Conservation (phyloP, 768 basidiomycete genomes). For the Mycena sanguinolenta region DNA sequence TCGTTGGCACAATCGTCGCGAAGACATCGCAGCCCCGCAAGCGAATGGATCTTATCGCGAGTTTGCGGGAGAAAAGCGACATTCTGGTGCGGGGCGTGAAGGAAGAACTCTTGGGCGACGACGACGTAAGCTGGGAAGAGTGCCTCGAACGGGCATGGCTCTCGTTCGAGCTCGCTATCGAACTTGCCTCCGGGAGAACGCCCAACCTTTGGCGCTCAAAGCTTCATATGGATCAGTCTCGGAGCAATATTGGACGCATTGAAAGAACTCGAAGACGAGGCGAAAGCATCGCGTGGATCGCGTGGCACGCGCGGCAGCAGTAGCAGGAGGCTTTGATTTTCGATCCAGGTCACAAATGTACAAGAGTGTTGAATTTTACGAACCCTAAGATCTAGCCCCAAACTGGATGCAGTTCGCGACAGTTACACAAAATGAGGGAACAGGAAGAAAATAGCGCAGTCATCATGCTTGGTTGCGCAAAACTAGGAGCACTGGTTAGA, state of each 20-base stretch:
- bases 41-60: conserved; percentile 66
- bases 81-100: conserved; percentile 64
- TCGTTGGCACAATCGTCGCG: conserved; percentile 76
- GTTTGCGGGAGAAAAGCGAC: conserved; percentile 68
- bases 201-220: conserved; percentile 67
- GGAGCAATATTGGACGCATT: conserved; percentile 69
- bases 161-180: conserved; percentile 63
- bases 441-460: conserved; percentile 9
- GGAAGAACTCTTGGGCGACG: conserved; percentile 65
- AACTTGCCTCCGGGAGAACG: conserved; percentile 52
- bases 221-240: conserved; percentile 73
- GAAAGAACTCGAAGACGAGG: conserved; percentile 58
- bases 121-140: conserved; percentile 53
- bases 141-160: conserved; percentile 66
- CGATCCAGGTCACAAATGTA: conserved; percentile 25
- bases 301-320: conserved; percentile 30
- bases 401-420: conserved; percentile 6
- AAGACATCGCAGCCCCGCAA: conserved; percentile 70
- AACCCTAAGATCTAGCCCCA: conserved; percentile 19
- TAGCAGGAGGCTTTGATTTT: conserved; percentile 34
- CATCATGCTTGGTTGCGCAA: conserved; percentile 79
- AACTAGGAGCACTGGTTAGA: conserved; percentile 62
- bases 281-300: conserved; percentile 31
- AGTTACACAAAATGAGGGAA: conserved; percentile 22
- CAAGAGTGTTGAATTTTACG: conserved; percentile 16